Percentiles rank a stretch among this genome's conserved stretches.
Evolutionary conservation across 129 eudicot genomes (phyloP).

Genomic region (Dittrichia graveolens): DNA sequence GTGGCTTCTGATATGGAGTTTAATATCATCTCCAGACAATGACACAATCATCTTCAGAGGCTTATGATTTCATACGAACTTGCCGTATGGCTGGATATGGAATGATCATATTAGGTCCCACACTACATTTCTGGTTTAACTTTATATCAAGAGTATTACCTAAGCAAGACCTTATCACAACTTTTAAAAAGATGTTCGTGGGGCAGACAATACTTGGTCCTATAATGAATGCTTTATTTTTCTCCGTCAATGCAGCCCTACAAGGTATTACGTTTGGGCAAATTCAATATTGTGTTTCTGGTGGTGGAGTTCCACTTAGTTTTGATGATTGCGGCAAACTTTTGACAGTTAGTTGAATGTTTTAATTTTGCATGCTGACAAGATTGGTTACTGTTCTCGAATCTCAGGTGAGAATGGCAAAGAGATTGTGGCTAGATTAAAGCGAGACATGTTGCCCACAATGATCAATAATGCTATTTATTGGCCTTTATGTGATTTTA

Average conservation of each 20-base stretch:
- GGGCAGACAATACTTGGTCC: conserved; percentile 84
- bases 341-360: neutral
- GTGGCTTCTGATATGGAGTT: neutral
- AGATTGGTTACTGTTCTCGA: conserved; percentile 2
- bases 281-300: neutral
- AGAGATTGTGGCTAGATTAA: conserved; percentile 72
- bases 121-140: conserved; percentile 87
- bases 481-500: conserved; percentile 95
- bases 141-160: conserved; percentile 66
- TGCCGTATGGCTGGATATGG: conserved; percentile 94
- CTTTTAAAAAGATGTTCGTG: conserved; percentile 66
- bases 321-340: neutral
- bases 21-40: conserved; percentile 47
- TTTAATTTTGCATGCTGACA: neutral
- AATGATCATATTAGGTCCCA: conserved; percentile 70
- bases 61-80: conserved; percentile 69
- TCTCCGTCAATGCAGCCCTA: conserved; percentile 75
- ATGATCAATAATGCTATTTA: conserved; percentile 72
- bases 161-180: conserved; percentile 58
- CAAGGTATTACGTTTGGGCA: conserved; percentile 57
- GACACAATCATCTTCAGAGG: conserved; percentile 40
- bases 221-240: conserved; percentile 66
- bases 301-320: neutral
- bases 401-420: conserved; percentile 61
- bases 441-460: conserved; percentile 85